Evolutionary conservation across 2,329 filamentous ascomycete genomes (phyloP).

Genomic region (Botryotinia narcissicola): DNA sequence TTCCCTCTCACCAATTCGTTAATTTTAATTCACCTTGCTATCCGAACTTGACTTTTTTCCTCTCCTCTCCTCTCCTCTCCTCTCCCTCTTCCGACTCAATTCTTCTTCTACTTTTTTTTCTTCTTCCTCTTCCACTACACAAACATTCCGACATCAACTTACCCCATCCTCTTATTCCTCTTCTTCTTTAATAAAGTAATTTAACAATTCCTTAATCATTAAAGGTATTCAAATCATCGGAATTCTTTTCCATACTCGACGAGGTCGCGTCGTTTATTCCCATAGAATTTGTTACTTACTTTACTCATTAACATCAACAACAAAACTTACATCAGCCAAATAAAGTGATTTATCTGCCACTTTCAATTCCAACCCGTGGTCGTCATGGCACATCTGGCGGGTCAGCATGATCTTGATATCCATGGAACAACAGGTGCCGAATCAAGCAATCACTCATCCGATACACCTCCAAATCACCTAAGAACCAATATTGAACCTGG

Average conservation of each 20-base stretch:
- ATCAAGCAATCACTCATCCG: slow-evolving; percentile 24
- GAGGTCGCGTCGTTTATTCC: slow-evolving; percentile 11
- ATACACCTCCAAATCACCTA: slow-evolving; percentile 41
- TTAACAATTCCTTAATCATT: neutral
- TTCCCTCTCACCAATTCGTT: neutral
- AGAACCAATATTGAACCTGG: slow-evolving; percentile 64
- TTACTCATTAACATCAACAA: slow-evolving; percentile 2
- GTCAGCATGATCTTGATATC: neutral
- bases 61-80: neutral
- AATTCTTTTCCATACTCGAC: slow-evolving; percentile 19
- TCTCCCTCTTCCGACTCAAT: neutral
- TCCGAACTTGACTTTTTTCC: too few species aligned
- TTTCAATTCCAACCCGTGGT: neutral
- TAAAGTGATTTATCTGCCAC: neutral
- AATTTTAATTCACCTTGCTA: slow-evolving; percentile 1
- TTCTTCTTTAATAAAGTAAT: neutral
- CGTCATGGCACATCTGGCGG: slow-evolving; percentile 1
- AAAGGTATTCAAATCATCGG: neutral
- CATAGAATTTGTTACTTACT: slow-evolving; percentile 12
- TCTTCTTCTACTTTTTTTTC: neutral
- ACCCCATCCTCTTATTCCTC: slow-evolving; percentile 11
- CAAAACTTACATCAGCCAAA: neutral
- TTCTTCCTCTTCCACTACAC: slow-evolving; percentile 2
- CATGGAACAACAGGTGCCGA: slow-evolving; percentile 14
- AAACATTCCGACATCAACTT: slow-evolving; percentile 16